Evolutionary conservation across 257 asterid genomes (phyloP), one percentile per base, ranked within the genome.

Genomic region (Solanum acaule): DNA sequence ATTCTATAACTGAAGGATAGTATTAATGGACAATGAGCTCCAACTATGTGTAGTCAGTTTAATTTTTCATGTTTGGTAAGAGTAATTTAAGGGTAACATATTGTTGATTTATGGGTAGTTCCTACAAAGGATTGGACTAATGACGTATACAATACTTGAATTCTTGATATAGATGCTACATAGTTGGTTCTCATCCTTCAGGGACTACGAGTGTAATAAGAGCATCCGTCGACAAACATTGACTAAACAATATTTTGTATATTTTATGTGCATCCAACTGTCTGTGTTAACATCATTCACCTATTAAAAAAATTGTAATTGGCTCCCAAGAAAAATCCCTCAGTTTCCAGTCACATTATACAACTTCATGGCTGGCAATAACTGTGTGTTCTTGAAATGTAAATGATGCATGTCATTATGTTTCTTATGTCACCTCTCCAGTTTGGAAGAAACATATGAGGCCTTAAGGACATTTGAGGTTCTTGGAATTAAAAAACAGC

Each of bases 381-480:
- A 46, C 44, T 82, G 31, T 81, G 38, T 14, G 38, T 20, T 82
- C 44, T 46, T 29, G 70, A 31, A 49, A 27, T 6, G n/a, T 46
- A 31, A 81, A 82, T 46, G 42, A 31, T 82, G 86, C 25, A 49
- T 49, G 86, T 31, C 42, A 27, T 25, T 35, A 68, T 29, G 12
- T 86, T 86, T 38, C 44, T 86, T 37, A 63, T 86, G 75, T 86
- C 22, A 49, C 42, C 20, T 63, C 81, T 88, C 46, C 93, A 97
- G 99, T 84, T 87, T 97, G 90, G 98, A 97, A 93, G 96, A 93
- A 87, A 88, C 98, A 33, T 97, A 94, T 27, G 95, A 95, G 92
- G 98, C 97, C 61, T 93, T 97, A 88, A 92, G 95, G 89, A 94
- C 98, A 23, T 94, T 94, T 83, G 94, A 94, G 92, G 94, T 95